Base-by-base conservation (phyloP, 345 rosid genomes). In the Lenwebbia sp. region DNA sequence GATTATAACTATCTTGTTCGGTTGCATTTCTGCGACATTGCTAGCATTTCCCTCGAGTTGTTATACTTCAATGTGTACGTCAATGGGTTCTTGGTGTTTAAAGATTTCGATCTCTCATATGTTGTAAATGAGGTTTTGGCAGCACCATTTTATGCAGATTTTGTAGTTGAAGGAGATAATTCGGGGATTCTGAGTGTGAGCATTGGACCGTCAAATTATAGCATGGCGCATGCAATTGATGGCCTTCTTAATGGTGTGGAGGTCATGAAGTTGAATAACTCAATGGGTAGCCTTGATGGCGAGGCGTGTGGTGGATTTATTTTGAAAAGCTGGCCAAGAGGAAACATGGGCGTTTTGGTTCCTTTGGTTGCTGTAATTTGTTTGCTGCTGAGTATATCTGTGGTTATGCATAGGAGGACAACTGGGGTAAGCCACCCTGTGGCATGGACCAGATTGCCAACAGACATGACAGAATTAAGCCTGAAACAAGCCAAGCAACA, bases 241-340 rank as follows among this genome's bases (percentile, higher is more conserved):
- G 97, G 95, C 51, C 91, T 96, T 82, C 85, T 96, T 88, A 97
- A 97, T 75, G 99, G 96, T 22, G 92, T 96, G 54, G 99, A 97
- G 94, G 91, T 97, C 87, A 94, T 96, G 97, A 95, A 93, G 92
- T 91, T 97, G 95, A 97, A 92, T 88, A 96, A 95, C 89, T 91
- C 97, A 14, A 86, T 90, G 95, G 98, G 98, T 85, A 95, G 97
- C 90, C 94, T 97, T 62, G 96, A 92, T 60, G 97, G 97, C 33
- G 87, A 87, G 83, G 82, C 88, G 82, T 89, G 95, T 33, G 86
- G 91, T 14, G 95, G 91, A 17, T 85, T 86, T 93, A 88, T 95
- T 15, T 82, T 94, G 88, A 89, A 86, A 74, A 89, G 89, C 65
- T 94, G 94, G 90, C 93, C 93, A 0, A 90, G 93, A 87, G 91